Base-by-base conservation (phyloP, 495 filamentous ascomycete genomes). In the Neurospora tetrasperma region DNA sequence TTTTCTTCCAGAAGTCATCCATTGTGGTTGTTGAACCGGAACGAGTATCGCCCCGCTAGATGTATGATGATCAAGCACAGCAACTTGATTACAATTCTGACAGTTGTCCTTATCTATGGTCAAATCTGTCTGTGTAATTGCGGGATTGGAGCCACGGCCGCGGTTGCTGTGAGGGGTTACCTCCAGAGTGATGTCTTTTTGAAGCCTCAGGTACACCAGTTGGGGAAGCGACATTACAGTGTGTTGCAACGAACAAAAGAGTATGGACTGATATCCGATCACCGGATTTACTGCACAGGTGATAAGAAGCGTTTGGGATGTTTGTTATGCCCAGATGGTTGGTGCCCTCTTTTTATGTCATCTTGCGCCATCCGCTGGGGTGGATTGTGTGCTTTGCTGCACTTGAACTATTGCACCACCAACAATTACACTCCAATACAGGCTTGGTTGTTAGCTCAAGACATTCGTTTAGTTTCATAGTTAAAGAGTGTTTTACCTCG, bases 21-120 rank as follows among this genome's bases (percentile, higher is more conserved):
- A 35, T 18, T 6, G 5, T 62, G 54, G 3, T 62, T 16, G 54
- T 35, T 18, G 27, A 66, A 35, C 12, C 14, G 54, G 54, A 11
- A 66, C 54, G 16, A 35, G 54, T 35, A 66, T 35, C 54, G 18
- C 54, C 1, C 54, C 54, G 27, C 16, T 14, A 8, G 54, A 66
- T 3, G 12, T 18, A 16, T 70, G 72, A 75, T 69, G 71, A 54
- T 54, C 42, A 76, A 76, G 44, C 71, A 71, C 35, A 38, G 14
- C 27, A 9, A 7, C 12, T 66, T 66, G 54, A 66, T 42, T 38
- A 35, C 54, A 20, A 70, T 69, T 46, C 8, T 6, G 31, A 72
- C 23, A 11, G 20, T 38, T 35, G 2, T 2, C 1, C 40, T 38
- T 35, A 43, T 44, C 69, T 48, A 42, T 74, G 70, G 23, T 44